Conservation (phyloP, 164 flowering plant genomes). For the Magnolia changhungtana region DNA sequence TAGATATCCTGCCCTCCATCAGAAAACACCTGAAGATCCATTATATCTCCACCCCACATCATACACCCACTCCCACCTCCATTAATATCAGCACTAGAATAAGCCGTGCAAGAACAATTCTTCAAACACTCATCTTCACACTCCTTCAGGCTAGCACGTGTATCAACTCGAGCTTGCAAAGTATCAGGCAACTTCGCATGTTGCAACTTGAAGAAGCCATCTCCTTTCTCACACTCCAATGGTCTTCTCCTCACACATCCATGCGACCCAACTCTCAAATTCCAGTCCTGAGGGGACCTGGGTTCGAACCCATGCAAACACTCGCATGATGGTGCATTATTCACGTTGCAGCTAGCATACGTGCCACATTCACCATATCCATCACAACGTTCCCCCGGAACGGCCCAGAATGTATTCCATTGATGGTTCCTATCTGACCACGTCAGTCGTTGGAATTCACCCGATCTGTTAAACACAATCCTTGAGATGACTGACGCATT, state of each 20-base stretch:
- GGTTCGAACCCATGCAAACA: constrained; percentile 46
- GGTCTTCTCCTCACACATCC: constrained; percentile 25
- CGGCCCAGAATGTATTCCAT: constrained; percentile 11
- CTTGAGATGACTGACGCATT: neutral
- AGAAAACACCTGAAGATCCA: constrained; percentile 19
- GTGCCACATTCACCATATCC: constrained; percentile 32
- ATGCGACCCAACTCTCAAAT: constrained; percentile 13
- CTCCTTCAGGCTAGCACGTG: neutral
- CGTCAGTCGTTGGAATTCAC: constrained; percentile 1
- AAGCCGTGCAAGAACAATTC: constrained; percentile 38
- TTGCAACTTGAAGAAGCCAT: constrained; percentile 12
- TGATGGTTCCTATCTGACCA: constrained; percentile 17
- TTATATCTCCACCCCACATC: constrained; percentile 30
- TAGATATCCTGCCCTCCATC: constrained; percentile 28
- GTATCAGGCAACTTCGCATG: constrained; percentile 36
- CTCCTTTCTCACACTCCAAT: constrained; percentile 5
- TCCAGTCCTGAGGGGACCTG: constrained; percentile 20
- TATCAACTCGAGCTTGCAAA: neutral
- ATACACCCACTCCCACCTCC: constrained; percentile 10
- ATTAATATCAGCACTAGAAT: constrained; percentile 21
- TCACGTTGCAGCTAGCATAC: constrained; percentile 24
- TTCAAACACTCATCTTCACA: constrained; percentile 29
- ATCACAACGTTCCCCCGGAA: constrained; percentile 21
- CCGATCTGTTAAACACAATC: constrained; percentile 1
- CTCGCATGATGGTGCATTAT: constrained; percentile 20